Base-by-base conservation (phyloP, 2,329 filamentous ascomycete genomes). In the Beauveria brongniartii region DNA sequence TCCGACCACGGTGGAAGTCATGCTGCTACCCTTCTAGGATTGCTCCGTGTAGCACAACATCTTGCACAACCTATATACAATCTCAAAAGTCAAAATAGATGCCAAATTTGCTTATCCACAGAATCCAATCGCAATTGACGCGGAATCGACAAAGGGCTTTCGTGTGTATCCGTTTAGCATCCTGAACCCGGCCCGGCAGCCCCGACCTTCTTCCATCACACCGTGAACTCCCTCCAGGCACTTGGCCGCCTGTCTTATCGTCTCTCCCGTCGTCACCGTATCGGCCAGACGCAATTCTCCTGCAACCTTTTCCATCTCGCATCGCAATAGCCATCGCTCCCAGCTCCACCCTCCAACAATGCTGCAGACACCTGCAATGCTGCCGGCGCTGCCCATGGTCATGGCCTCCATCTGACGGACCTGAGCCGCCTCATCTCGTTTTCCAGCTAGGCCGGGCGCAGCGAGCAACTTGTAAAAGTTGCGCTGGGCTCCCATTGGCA, bases 251-350 rank as follows among this genome's bases (percentile, higher is more conserved):
- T 83, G 80, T 59, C 74, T 72, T 72, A 83, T 78, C 53, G 80
- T 78, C 50, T 75, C 71, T 24, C 80, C 77, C 10, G 81, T 71
- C 43, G 77, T 80, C 34, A 80, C 79, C 5, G 75, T 83, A 67
- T 84, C 80, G 5, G 74, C 75, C 26, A 85, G 77, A 12, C 82
- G 73, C 63, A 81, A 73, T 70, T 91, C 87, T 28, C 90, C 89
- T 70, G 91, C 79, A 5, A 80, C 79, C 73, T 83, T 94, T 78
- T 97, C 92, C 76, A 88, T 83, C 76, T 94, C 90, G 68, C 93
- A 82, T 69, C 91, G 90, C 66, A 97, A 77, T 73, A 97, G 83
- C 94, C 94, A 99, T 72, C 91, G 89, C 81, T 99, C 94, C 93
- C 92, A 99, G 72, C 87, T 87, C 87, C 92, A 94, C 28, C 89